A percentile compares a stretch with the other conserved stretches of the same genome.
phyloP scores from a whole-genome alignment of 495 filamentous ascomycete genomes.

The Penicillium ucsense region DNA sequence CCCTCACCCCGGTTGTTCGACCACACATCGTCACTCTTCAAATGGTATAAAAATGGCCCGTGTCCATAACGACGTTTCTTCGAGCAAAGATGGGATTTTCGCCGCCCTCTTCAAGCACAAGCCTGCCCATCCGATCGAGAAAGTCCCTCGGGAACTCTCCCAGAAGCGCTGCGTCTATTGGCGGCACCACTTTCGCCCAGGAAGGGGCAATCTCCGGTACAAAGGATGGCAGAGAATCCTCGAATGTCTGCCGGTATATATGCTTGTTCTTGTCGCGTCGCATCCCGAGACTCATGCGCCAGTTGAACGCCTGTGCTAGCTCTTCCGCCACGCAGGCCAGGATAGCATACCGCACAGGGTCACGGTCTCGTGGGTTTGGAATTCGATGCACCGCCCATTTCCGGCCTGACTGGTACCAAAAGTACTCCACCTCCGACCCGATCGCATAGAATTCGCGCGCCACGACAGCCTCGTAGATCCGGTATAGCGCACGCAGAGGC shows the following conservation, averaged over 20 bases:
- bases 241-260: slow-evolving; percentile 15
- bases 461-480: slow-evolving; percentile 25
- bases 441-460: slow-evolving; percentile 16
- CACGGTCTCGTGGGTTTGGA: slow-evolving; percentile 24
- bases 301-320: slow-evolving; percentile 29
- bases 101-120: slow-evolving; percentile 19
- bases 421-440: slow-evolving; percentile 28
- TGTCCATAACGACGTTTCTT: slow-evolving; percentile 25
- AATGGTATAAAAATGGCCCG: slow-evolving; percentile 22
- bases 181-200: slow-evolving; percentile 14
- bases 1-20: not conserved
- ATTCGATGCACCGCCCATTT: slow-evolving; percentile 20
- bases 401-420: slow-evolving; percentile 17
- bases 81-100: slow-evolving; percentile 14
- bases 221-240: slow-evolving; percentile 17
- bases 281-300: slow-evolving; percentile 26
- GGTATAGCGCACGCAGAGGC: slow-evolving; percentile 28
- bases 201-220: slow-evolving; percentile 10
- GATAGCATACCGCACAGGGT: slow-evolving; percentile 30
- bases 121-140: slow-evolving; percentile 10
- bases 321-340: slow-evolving; percentile 28
- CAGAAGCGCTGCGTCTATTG: slow-evolving; percentile 14
- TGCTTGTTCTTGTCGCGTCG: slow-evolving; percentile 17
- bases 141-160: slow-evolving; percentile 7
- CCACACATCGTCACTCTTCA: not conserved